phyloP scores from a whole-genome alignment of 345 rosid species.

The Brassica cretica region DNA sequence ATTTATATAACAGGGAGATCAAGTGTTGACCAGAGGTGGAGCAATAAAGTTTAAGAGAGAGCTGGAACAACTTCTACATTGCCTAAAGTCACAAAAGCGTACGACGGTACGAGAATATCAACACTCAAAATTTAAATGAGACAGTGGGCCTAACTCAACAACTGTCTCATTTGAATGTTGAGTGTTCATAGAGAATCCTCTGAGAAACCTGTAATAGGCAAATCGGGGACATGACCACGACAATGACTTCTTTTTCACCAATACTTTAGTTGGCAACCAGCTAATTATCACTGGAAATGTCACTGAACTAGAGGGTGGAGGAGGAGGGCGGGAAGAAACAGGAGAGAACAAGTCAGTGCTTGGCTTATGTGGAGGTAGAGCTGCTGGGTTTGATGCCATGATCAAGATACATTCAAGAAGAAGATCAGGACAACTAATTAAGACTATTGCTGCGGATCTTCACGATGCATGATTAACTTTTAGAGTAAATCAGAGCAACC shows the following conservation, averaged over 20 bases:
- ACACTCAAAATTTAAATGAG: too few relatives aligned
- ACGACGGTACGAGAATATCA: too few relatives aligned
- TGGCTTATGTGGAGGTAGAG: neutral
- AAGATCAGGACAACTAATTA: neutral
- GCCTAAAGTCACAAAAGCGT: neutral
- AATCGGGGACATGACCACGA: neutral
- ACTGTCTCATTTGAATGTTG: too few relatives aligned
- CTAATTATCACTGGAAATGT: neutral
- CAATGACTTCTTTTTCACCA: neutral
- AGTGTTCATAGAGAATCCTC: neutral
- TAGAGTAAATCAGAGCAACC: neutral
- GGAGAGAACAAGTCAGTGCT: neutral
- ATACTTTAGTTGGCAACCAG: neutral
- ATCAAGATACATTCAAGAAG: slow-evolving; percentile 1
- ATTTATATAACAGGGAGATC: slow-evolving; percentile 65
- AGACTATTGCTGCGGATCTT: neutral
- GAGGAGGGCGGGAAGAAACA: neutral
- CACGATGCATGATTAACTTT: neutral
- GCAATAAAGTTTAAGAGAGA: slow-evolving; percentile 91
- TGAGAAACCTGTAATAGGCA: neutral
- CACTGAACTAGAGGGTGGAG: neutral
- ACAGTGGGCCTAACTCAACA: too few relatives aligned
- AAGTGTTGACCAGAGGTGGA: slow-evolving; percentile 96
- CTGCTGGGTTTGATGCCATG: neutral
- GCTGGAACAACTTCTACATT: slow-evolving; percentile 62